phyloP scores from a whole-genome alignment of 2,329 filamentous ascomycete genomes.

The Akanthomyces muscarius region DNA sequence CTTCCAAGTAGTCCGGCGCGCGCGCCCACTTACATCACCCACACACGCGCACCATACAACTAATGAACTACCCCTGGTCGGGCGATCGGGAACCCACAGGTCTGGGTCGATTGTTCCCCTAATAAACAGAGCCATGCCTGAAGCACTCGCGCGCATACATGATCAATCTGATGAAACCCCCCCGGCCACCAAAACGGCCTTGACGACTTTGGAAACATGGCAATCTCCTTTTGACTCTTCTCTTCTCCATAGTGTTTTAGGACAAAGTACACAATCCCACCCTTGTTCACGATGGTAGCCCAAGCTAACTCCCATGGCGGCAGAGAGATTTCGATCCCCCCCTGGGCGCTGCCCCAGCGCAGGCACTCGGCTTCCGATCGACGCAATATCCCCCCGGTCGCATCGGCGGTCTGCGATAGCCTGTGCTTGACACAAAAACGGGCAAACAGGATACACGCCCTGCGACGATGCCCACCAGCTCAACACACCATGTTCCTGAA shows the following conservation, averaged over 20 bases:
- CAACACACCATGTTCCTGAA: background rate
- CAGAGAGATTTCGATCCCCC: slow-evolving; percentile 1
- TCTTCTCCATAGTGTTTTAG: background rate
- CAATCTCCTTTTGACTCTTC: slow-evolving; percentile 15
- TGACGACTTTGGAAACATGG: slow-evolving; percentile 15
- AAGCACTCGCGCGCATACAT: background rate
- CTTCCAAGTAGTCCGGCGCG: background rate
- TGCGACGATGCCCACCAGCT: background rate
- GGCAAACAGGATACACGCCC: background rate
- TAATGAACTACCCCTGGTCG: background rate
- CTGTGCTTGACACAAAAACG: background rate
- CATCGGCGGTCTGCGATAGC: background rate
- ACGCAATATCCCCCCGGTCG: background rate
- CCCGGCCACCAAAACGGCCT: background rate
- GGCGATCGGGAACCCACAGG: slow-evolving; percentile 13
- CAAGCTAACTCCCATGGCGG: background rate
- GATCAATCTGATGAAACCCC: background rate
- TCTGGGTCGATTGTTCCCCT: slow-evolving; percentile 7
- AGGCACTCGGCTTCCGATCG: background rate
- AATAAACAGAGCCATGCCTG: background rate
- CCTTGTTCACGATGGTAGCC: background rate
- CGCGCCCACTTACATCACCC: no score
- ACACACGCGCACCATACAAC: background rate
- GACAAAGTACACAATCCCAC: background rate
- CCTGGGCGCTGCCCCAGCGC: background rate